Conservation (phyloP, 2,329 filamentous ascomycete species). For the Sphaerulina populicola region DNA sequence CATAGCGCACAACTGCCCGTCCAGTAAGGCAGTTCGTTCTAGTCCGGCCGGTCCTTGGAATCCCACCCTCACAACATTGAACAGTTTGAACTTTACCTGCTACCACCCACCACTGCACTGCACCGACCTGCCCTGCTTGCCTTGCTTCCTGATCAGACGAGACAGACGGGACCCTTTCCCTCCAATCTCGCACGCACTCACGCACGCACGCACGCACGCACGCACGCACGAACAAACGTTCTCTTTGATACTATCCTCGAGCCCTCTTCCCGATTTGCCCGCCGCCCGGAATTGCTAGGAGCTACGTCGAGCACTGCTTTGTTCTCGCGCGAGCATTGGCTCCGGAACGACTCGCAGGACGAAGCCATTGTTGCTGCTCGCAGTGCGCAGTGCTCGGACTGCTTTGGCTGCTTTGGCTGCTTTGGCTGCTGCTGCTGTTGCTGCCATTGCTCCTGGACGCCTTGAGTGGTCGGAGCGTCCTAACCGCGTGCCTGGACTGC, state of each 20-base stretch:
- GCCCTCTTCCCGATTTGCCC: not conserved
- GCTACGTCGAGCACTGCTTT: constrained; percentile 2
- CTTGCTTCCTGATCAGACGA: not conserved
- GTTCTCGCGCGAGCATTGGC: not conserved
- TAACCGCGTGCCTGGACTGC: not conserved
- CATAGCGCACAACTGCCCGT: no score
- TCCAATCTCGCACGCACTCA: not conserved
- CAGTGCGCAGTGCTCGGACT: no score
- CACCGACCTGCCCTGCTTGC: not conserved
- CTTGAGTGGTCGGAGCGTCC: not conserved
- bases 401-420: not conserved
- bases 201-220: not conserved
- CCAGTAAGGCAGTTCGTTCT: no score
- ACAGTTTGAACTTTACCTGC: not conserved
- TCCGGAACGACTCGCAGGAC: not conserved
- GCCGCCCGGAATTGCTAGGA: not conserved
- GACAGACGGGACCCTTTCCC: not conserved
- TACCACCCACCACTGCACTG: no score
- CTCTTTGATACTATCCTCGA: not conserved
- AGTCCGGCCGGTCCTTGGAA: not conserved
- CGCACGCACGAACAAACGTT: not conserved
- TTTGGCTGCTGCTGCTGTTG: no score
- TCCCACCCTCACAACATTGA: not conserved
- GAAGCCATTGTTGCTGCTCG: not conserved
- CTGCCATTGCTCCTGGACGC: no score